Percentiles rank a stretch among this genome's conserved stretches.
Conservation (phyloP, 2,329 filamentous ascomycete genomes). For the Aspergillus tubingensis region DNA sequence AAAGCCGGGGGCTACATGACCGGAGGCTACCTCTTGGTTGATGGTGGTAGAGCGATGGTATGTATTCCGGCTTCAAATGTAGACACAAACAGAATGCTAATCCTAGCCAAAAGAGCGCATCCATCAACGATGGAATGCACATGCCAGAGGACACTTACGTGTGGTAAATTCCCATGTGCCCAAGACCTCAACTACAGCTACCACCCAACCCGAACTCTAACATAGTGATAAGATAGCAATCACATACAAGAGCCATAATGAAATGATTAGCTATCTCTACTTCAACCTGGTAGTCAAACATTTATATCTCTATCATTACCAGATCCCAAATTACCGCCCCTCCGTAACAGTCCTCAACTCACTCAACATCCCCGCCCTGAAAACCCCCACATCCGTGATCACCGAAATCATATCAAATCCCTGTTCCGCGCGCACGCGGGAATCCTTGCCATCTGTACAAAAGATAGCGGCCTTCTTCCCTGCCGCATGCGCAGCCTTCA, state of each 20-base stretch:
- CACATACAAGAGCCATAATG: not conserved
- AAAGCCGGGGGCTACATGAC: not conserved
- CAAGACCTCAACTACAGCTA: no score
- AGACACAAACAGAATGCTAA: not conserved
- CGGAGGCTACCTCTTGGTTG: not conserved
- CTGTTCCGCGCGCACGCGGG: slow-evolving; percentile 19
- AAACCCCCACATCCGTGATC: slow-evolving; percentile 39
- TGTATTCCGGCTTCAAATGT: not conserved
- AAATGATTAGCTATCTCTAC: no score
- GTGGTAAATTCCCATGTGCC: no score
- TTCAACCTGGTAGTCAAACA: not conserved
- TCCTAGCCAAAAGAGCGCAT: not conserved
- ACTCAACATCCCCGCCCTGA: slow-evolving; percentile 36
- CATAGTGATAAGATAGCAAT: not conserved
- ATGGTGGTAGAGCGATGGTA: not conserved
- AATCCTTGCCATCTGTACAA: slow-evolving; percentile 30
- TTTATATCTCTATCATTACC: no score
- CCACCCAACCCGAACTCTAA: not conserved
- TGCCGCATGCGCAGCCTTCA: slow-evolving; percentile 36
- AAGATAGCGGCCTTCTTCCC: slow-evolving; percentile 47
- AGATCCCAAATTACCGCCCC: not conserved
- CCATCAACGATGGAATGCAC: not conserved
- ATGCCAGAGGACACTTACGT: not conserved
- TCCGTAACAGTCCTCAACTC: slow-evolving; percentile 37
- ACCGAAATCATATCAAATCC: slow-evolving; percentile 47